phyloP scores from a whole-genome alignment of 768 basidiomycete species.

The Sarcomyxa edulis region DNA sequence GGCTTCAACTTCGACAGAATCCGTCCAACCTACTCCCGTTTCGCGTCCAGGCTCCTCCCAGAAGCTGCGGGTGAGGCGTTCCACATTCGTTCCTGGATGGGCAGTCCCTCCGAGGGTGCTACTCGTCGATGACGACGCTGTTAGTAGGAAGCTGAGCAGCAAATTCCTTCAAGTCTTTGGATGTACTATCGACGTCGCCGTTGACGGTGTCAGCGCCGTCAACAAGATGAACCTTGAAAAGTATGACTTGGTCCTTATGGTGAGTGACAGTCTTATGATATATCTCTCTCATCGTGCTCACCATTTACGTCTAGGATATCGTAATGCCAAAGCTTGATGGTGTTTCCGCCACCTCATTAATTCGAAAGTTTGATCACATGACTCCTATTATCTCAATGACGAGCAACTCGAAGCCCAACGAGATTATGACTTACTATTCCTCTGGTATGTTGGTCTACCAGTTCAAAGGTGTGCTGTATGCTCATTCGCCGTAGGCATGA shows the following conservation, averaged over 20 bases:
- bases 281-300: constrained; percentile 4
- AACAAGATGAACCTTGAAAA: constrained; percentile 96
- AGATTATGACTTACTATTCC: constrained; percentile 87
- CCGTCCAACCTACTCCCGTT: constrained; percentile 13
- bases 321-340: constrained; percentile 91
- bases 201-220: constrained; percentile 88
- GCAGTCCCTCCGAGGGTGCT: constrained; percentile 87
- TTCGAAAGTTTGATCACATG: constrained; percentile 90
- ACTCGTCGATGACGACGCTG: constrained; percentile 93
- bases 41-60: constrained; percentile 14
- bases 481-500: constrained; percentile 63
- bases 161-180: constrained; percentile 96
- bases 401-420: constrained; percentile 86
- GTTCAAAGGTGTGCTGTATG: neutral
- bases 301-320: constrained; percentile 61
- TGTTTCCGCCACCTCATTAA: constrained; percentile 86
- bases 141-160: constrained; percentile 81
- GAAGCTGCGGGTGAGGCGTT: constrained; percentile 65
- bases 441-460: constrained; percentile 37
- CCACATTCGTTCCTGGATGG: constrained; percentile 87
- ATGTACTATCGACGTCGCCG: constrained; percentile 90
- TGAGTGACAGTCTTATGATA: constrained; percentile 28
- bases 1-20: too few species aligned
- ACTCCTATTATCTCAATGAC: constrained; percentile 99
- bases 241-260: constrained; percentile 96